These are phyloP conservation scores for Babesia sp. DNA, from an alignment of 169 alveolate species.

Conservation along the genomic window DNA sequence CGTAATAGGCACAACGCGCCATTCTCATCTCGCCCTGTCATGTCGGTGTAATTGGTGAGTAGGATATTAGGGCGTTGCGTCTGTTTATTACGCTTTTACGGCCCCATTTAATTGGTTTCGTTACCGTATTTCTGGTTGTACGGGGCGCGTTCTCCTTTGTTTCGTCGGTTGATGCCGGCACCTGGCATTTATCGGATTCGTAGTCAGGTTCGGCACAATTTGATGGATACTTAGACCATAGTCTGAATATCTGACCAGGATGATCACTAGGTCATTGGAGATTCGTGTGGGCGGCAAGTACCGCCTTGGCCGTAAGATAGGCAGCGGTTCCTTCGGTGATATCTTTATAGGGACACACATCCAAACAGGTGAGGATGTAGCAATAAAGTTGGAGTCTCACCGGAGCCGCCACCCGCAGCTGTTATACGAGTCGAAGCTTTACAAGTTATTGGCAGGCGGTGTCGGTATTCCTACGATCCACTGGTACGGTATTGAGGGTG, in stretches of 20 bases:
- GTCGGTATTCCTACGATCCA: slow-evolving; percentile 95
- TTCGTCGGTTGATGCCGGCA: not conserved
- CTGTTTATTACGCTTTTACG: not conserved
- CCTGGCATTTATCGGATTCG: slow-evolving; percentile 38
- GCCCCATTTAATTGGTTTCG: not conserved
- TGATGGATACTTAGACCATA: slow-evolving; percentile 3
- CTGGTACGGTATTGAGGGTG: slow-evolving; percentile 98
- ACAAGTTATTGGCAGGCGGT: slow-evolving; percentile 93
- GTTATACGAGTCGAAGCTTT: slow-evolving; percentile 94
- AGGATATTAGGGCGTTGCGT: not conserved
- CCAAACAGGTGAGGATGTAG: slow-evolving; percentile 94
- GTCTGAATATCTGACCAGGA: slow-evolving; percentile 3
- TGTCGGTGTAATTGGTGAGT: slow-evolving; percentile 21
- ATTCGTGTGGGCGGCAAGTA: slow-evolving; percentile 95
- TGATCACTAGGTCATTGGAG: slow-evolving; percentile 84
- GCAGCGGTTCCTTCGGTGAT: slow-evolving; percentile 99
- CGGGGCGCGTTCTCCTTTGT: not conserved
- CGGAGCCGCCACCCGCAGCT: slow-evolving; percentile 94
- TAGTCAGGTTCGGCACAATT: slow-evolving; percentile 13
- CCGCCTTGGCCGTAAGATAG: slow-evolving; percentile 96
- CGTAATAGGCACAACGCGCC: not conserved
- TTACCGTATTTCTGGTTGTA: not conserved
- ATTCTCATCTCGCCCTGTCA: not conserved
- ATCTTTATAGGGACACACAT: slow-evolving; percentile 93
- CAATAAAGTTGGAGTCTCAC: slow-evolving; percentile 94